A percentile compares a stretch with the other conserved stretches of the same genome.
Evolutionary conservation across 805 yeast species (phyloP).

Genomic region (Metschnikowia picachoensis): DNA sequence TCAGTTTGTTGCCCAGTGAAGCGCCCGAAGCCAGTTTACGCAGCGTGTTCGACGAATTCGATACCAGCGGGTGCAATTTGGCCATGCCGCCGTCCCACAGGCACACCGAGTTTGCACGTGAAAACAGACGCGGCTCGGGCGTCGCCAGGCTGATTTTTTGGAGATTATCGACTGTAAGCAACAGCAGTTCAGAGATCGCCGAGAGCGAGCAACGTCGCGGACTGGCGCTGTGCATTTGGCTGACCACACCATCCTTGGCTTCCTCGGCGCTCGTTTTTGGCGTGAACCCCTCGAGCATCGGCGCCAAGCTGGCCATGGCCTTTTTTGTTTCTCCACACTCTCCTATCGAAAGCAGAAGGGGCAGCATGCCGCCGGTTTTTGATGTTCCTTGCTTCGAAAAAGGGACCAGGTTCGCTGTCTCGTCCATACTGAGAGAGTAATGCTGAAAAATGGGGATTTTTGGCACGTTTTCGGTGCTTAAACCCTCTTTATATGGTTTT

Average conservation of each 20-base stretch:
- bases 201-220: slow-evolving; percentile 18
- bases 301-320: slow-evolving; percentile 79
- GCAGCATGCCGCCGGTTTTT: slow-evolving; percentile 13
- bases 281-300: slow-evolving; percentile 66
- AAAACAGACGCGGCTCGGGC: slow-evolving; percentile 13
- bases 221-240: slow-evolving; percentile 9
- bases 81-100: slow-evolving; percentile 19
- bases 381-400: slow-evolving; percentile 6
- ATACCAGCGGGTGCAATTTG: slow-evolving; percentile 33
- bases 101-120: slow-evolving; percentile 22
- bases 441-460: neutral
- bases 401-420: slow-evolving; percentile 6
- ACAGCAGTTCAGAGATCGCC: slow-evolving; percentile 16
- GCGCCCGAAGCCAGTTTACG: slow-evolving; percentile 15
- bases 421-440: too few relatives aligned
- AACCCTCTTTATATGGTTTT: too few relatives aligned
- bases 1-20: slow-evolving; percentile 26
- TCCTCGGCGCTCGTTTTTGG: slow-evolving; percentile 62
- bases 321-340: slow-evolving; percentile 31
- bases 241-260: slow-evolving; percentile 20
- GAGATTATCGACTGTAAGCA: slow-evolving; percentile 17
- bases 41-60: slow-evolving; percentile 33
- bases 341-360: slow-evolving; percentile 14
- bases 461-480: neutral
- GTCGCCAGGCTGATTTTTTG: slow-evolving; percentile 18